These are phyloP conservation scores for Lentinula guzmanii DNA, from an alignment of 768 basidiomycete genomes.

Conservation along the genomic window DNA sequence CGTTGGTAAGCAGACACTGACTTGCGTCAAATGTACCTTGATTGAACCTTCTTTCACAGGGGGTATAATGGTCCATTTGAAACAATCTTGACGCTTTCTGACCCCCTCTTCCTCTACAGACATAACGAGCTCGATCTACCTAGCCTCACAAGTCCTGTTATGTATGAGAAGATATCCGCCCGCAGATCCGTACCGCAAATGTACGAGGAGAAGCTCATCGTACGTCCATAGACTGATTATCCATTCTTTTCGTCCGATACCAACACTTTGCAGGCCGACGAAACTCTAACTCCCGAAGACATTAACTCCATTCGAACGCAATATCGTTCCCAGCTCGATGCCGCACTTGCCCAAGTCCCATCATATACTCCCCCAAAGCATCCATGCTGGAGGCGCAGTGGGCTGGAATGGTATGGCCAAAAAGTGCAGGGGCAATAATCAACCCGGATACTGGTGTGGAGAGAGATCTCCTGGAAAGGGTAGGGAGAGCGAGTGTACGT, in stretches of 20 bases:
- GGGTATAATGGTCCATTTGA: not conserved
- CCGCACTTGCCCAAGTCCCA: conserved; percentile 45
- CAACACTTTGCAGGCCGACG: conserved; percentile 32
- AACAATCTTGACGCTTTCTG: not conserved
- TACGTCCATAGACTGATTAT: conserved; percentile 27
- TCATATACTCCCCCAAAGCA: conserved; percentile 39
- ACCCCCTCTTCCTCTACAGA: conserved; percentile 25
- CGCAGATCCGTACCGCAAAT: conserved; percentile 73
- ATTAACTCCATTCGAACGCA: conserved; percentile 45
- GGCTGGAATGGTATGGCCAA: conserved; percentile 62
- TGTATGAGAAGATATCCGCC: conserved; percentile 84
- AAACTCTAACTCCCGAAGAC: conserved; percentile 43
- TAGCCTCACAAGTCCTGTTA: conserved; percentile 80
- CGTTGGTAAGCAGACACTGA: conserved; percentile 44
- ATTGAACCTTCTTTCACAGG: not conserved
- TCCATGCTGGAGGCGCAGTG: conserved; percentile 67
- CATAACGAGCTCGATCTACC: conserved; percentile 90
- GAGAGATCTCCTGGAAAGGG: conserved; percentile 38
- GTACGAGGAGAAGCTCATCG: conserved; percentile 76
- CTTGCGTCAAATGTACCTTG: not conserved
- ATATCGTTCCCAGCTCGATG: conserved; percentile 61
- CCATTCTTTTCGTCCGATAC: not conserved
- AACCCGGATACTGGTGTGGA: conserved; percentile 67
- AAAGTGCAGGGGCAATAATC: conserved; percentile 40
- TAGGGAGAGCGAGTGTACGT: conserved; percentile 66